These are phyloP conservation scores for Ormosia emarginata DNA, from an alignment of 306 rosid genomes.

Conservation along the genomic window DNA sequence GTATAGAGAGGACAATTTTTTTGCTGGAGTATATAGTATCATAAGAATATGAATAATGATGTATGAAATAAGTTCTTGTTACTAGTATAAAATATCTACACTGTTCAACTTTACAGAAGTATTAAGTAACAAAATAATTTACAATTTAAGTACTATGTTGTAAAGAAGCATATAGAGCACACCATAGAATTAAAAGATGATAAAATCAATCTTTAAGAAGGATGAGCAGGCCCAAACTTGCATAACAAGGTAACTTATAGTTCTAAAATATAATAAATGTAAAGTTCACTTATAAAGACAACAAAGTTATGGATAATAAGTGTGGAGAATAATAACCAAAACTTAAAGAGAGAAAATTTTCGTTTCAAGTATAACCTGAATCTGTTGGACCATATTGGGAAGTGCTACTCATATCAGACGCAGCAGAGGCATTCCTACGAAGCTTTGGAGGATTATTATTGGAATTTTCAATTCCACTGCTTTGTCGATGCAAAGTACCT, in stretches of 20 bases:
- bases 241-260: neutral
- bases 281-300: neutral
- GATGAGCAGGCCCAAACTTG: neutral
- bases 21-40: neutral
- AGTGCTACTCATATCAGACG: slow-evolving; percentile 63
- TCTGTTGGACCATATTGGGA: slow-evolving; percentile 43
- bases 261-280: neutral
- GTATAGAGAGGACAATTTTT: neutral
- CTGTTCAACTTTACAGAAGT: neutral
- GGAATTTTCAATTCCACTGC: slow-evolving; percentile 38
- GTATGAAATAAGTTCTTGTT: neutral
- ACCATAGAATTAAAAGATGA: neutral
- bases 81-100: neutral
- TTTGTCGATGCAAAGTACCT: slow-evolving; percentile 48
- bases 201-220: neutral
- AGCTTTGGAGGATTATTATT: slow-evolving; percentile 34
- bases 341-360: neutral
- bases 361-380: slow-evolving; percentile 47
- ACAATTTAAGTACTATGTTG: neutral
- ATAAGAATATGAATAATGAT: neutral
- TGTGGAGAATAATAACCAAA: neutral
- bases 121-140: neutral
- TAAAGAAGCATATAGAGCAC: neutral
- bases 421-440: slow-evolving; percentile 58
- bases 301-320: neutral